Conservation (phyloP, 495 filamentous ascomycete species). For the Jackrogersella multiformis region DNA sequence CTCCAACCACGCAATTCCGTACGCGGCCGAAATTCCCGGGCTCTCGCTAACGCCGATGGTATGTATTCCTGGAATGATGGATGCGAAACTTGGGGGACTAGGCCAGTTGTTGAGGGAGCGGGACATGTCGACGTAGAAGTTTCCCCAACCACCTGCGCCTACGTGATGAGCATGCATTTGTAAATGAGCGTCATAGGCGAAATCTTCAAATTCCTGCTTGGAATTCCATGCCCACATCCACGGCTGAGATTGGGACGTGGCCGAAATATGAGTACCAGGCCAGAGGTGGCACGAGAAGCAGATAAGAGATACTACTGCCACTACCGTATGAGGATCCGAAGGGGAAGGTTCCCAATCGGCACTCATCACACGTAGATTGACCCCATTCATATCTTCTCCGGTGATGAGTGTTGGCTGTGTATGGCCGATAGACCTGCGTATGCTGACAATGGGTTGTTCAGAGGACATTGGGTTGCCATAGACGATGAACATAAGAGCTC, state of each 20-base stretch:
- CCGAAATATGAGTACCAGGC: not conserved
- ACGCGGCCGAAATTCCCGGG: not conserved
- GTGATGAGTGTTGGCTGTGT: constrained; percentile 4
- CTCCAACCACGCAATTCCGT: not conserved
- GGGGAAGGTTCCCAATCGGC: constrained; percentile 7
- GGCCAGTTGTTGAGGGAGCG: not conserved
- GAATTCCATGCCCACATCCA: constrained; percentile 16
- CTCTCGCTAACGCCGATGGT: constrained; percentile 11
- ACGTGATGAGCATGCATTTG: constrained; percentile 10
- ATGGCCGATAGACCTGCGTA: constrained; percentile 18
- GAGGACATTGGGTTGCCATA: constrained; percentile 6
- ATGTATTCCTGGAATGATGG: not conserved
- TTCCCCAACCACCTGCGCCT: constrained; percentile 2
- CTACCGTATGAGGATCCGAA: not conserved
- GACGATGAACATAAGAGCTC: constrained; percentile 14
- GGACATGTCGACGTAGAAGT: constrained; percentile 16
- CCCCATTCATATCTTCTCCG: constrained; percentile 4
- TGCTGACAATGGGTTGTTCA: constrained; percentile 4
- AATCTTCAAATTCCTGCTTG: constrained; percentile 6
- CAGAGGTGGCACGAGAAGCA: constrained; percentile 17
- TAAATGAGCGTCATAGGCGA: not conserved
- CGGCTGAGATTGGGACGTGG: constrained; percentile 5
- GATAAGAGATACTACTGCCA: constrained; percentile 2
- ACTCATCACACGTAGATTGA: not conserved
- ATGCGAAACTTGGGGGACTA: not conserved